These are phyloP conservation scores for Ziziphus jujuba DNA, from an alignment of 306 rosid genomes.

Conservation along the genomic window DNA sequence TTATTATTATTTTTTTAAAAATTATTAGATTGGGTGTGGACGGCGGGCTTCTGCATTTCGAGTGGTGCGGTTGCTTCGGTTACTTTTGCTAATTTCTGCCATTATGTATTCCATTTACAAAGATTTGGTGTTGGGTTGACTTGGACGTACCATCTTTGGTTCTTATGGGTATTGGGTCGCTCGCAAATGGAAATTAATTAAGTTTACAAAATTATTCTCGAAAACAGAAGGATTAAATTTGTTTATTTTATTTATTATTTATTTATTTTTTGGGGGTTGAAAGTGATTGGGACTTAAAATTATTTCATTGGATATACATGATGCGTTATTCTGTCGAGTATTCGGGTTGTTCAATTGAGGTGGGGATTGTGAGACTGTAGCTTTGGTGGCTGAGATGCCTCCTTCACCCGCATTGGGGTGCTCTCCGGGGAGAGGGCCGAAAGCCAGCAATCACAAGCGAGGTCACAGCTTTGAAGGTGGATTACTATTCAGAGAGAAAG, in stretches of 20 bases:
- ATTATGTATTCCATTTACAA: slow-evolving; percentile 16
- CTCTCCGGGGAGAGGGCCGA: slow-evolving; percentile 68
- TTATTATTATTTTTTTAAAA: background rate
- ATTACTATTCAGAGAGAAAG: slow-evolving; percentile 60
- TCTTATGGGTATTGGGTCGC: slow-evolving; percentile 23
- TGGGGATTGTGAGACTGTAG: slow-evolving; percentile 23
- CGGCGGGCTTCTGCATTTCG: slow-evolving; percentile 30
- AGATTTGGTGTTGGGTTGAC: slow-evolving; percentile 42
- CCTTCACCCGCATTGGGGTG: slow-evolving; percentile 74
- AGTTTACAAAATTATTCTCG: slow-evolving; percentile 23
- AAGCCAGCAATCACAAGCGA: slow-evolving; percentile 59
- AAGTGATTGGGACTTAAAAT: slow-evolving; percentile 26
- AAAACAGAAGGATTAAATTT: slow-evolving; percentile 10
- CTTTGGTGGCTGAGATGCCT: slow-evolving; percentile 57
- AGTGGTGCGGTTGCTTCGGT: slow-evolving; percentile 37
- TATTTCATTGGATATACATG: slow-evolving; percentile 18
- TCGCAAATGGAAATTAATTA: slow-evolving; percentile 24
- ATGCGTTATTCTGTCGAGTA: slow-evolving; percentile 25
- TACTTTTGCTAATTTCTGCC: slow-evolving; percentile 29
- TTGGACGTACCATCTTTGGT: slow-evolving; percentile 30
- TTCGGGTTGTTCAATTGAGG: slow-evolving; percentile 16
- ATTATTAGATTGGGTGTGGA: slow-evolving; percentile 13
- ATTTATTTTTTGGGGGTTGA: background rate
- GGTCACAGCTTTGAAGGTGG: slow-evolving; percentile 75
- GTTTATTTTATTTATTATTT: background rate